A percentile compares a stretch with the other conserved stretches of the same genome.
phyloP scores from a whole-genome alignment of 192 early-diverging fungal species.

The Linnemannia zychae region DNA sequence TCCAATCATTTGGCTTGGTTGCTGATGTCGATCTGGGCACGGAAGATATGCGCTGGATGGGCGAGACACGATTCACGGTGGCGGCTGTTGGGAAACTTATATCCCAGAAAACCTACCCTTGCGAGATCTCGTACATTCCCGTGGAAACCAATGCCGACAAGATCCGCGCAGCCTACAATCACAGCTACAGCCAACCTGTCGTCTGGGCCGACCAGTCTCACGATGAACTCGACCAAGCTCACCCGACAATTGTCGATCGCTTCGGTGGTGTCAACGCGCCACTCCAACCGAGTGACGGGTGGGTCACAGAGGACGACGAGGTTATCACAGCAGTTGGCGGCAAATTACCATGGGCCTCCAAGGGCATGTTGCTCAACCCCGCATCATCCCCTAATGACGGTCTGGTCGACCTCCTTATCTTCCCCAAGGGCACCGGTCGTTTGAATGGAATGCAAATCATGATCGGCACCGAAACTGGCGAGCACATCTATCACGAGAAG shows the following conservation, averaged over 20 bases:
- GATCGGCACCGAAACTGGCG: constrained; percentile 59
- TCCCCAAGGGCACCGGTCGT: constrained; percentile 45
- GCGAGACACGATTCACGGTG: constrained; percentile 60
- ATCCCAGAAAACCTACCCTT: constrained; percentile 49
- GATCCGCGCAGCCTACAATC: constrained; percentile 55
- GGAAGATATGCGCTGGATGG: constrained; percentile 71
- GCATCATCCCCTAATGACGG: constrained; percentile 69
- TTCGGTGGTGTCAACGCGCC: constrained; percentile 49
- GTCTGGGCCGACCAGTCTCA: constrained; percentile 42
- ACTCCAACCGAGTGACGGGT: constrained; percentile 52
- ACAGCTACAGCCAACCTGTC: constrained; percentile 20
- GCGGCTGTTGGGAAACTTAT: constrained; percentile 62
- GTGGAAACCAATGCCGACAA: constrained; percentile 56
- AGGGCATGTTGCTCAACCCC: constrained; percentile 61
- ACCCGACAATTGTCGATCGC: constrained; percentile 38
- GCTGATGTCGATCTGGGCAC: constrained; percentile 71
- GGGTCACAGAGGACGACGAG: constrained; percentile 61
- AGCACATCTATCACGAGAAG: constrained; percentile 59
- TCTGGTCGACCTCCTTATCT: constrained; percentile 61
- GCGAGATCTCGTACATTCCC: constrained; percentile 60
- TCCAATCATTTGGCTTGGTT: constrained; percentile 68
- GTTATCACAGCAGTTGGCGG: constrained; percentile 59
- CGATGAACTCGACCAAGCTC: constrained; percentile 31
- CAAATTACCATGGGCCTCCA: constrained; percentile 65
- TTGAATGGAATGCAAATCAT: constrained; percentile 54